Base-by-base conservation (phyloP, 768 basidiomycete genomes). In the Tulasnella sp. region DNA sequence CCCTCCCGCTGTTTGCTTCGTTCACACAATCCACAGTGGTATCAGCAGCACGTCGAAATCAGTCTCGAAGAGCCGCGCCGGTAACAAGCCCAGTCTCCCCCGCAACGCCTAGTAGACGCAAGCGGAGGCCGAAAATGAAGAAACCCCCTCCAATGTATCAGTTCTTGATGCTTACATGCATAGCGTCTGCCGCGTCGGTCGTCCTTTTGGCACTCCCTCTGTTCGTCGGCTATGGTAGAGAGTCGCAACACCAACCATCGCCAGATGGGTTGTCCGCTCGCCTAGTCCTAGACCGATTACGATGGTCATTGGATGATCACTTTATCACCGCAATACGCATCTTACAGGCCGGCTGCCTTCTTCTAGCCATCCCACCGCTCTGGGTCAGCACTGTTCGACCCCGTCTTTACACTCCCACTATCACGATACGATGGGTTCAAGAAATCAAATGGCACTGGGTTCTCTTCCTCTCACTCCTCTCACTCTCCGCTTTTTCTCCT, bases 401-500 rank as follows among this genome's bases (percentile, higher is more conserved):
- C 12, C 57, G 57, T 19, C 48, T 59, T 24, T 29, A 49, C 7
- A 38, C 57, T 8, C 48, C 57, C 15, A 59, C 4, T 25, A 24
- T 59, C 19, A 30, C 48, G 21, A 21, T 38, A 19, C 46, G 49
- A n/a, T 59, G 57, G 57, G 57, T 42, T 11, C 45, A 56, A n/a
- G 49, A 59, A 25, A 51, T 59, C 49, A 59, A 51, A 42, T 59
- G 57, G 57, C 46, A 59, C 24, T 59, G 57, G 57, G 57, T 51
- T 8, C 57, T 59, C 48, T 59, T 49, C 31, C 45, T 59, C 46
- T 49, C 48, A 3, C 46, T 59, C 31, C 15, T 59, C 48, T 49
- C 48, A 30, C 57, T 59, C 1, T 44, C 57, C 22, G 30, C 48
- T 7, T 59, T 59, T 46, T 44, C 57, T 12, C 48, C 48, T 22